A percentile compares a stretch with the other conserved stretches of the same genome.
These are phyloP conservation scores for Leptographium procerum DNA, from an alignment of 2,329 filamentous ascomycete genomes.

Conservation along the genomic window DNA sequence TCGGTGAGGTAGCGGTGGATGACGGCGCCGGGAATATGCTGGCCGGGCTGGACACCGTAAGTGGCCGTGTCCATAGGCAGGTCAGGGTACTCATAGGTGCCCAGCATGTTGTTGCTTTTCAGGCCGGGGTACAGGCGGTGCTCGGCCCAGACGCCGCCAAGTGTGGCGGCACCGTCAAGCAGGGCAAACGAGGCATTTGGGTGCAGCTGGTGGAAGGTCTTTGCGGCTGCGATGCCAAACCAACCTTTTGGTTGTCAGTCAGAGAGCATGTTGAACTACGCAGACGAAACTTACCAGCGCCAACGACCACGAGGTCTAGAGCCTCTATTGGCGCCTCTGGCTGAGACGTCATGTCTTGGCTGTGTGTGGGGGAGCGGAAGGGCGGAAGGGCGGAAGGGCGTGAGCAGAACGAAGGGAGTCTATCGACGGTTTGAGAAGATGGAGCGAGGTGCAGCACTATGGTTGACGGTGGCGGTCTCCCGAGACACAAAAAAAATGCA, in stretches of 20 bases:
- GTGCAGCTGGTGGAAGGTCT: slow-evolving; percentile 48
- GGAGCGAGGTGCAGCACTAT: too few species aligned
- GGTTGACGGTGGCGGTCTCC: too few species aligned
- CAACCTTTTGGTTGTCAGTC: slow-evolving; percentile 13
- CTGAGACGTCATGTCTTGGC: not conserved
- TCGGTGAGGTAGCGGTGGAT: slow-evolving; percentile 35
- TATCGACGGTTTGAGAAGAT: not conserved
- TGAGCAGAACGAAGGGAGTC: not conserved
- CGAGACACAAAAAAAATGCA: too few species aligned
- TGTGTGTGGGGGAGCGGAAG: not conserved
- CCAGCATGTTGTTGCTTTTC: slow-evolving; percentile 63
- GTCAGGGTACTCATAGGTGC: slow-evolving; percentile 63
- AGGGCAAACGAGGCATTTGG: slow-evolving; percentile 44
- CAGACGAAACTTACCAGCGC: slow-evolving; percentile 36
- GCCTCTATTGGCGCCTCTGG: slow-evolving; percentile 24
- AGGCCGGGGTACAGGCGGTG: slow-evolving; percentile 57
- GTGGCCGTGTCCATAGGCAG: slow-evolving; percentile 53
- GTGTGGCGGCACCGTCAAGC: slow-evolving; percentile 42
- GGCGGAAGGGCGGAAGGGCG: not conserved
- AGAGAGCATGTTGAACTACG: not conserved
- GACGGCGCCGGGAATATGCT: slow-evolving; percentile 36
- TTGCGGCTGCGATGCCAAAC: slow-evolving; percentile 46
- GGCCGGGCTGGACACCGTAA: slow-evolving; percentile 32
- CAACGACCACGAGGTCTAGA: slow-evolving; percentile 36
- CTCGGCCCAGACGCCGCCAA: slow-evolving; percentile 61